Percentiles rank a stretch among this genome's conserved stretches.
These are phyloP conservation scores for Gaeumannomyces tritici DNA, from an alignment of 2,329 filamentous ascomycete species.

Conservation along the genomic window DNA sequence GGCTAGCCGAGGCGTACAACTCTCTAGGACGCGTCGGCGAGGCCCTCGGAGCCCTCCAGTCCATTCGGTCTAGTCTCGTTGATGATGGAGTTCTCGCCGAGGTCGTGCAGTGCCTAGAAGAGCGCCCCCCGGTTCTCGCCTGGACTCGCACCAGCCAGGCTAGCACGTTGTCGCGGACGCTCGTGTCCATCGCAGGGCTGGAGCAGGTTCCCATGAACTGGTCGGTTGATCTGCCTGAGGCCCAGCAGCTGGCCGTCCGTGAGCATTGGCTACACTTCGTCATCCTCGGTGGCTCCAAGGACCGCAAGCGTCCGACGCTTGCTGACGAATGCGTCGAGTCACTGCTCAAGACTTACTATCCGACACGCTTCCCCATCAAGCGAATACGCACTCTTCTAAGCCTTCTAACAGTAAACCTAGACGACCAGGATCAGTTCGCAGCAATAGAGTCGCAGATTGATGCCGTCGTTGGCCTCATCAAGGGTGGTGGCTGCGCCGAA, in stretches of 20 bases:
- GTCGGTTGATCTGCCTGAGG: constrained; percentile 40
- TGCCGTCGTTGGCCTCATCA: constrained; percentile 24
- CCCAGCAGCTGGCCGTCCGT: constrained; percentile 46
- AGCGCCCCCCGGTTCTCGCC: constrained; percentile 37
- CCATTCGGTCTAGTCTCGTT: constrained; percentile 53
- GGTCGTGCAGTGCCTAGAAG: constrained; percentile 40
- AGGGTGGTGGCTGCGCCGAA: constrained; percentile 28
- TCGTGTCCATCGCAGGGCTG: constrained; percentile 51
- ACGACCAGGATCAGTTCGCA: constrained; percentile 26
- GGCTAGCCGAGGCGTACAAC: constrained; percentile 53
- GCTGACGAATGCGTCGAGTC: constrained; percentile 35
- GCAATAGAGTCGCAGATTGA: constrained; percentile 30
- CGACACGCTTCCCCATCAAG: constrained; percentile 40
- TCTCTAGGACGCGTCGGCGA: constrained; percentile 42
- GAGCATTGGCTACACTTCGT: constrained; percentile 50
- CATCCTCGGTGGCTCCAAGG: constrained; percentile 22
- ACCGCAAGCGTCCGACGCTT: constrained; percentile 24
- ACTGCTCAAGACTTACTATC: constrained; percentile 38
- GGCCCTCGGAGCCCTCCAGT: constrained; percentile 46
- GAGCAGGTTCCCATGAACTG: constrained; percentile 47
- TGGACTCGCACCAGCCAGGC: constrained; percentile 44
- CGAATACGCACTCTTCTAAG: constrained; percentile 41
- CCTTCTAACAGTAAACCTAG: constrained; percentile 38
- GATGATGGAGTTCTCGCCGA: constrained; percentile 45
- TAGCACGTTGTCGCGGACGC: constrained; percentile 44